Base-by-base conservation (phyloP, 2,329 filamentous ascomycete species). In the Aspergillus fumigatus region DNA sequence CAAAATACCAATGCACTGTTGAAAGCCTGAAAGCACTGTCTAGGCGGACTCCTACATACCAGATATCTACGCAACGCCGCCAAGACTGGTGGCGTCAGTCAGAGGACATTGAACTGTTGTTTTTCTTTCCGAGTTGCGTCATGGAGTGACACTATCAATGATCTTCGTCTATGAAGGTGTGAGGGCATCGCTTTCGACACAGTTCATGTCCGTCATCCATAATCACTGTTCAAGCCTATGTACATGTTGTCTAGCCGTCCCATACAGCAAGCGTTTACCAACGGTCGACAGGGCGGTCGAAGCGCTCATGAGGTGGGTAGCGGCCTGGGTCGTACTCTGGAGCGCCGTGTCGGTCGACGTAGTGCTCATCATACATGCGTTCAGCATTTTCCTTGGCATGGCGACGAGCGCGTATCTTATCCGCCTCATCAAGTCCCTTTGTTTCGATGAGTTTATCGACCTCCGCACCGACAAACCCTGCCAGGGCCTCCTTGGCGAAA, bases 401-500 rank as follows among this genome's bases (percentile, higher is more conserved):
- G 63, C 79, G 76, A 71, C 84, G 82, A 57, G 84, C 84, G 71
- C 79, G 76, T 71, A 85, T 79, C 59, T 75, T 73, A 74, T 88
- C 84, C 58, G 82, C 65, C 58, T 77, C 79, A 71, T 87, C 81
- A 61, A 85, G 72, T n/a, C 85, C 85, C 79, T 87, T 87, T 65
- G 83, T 86, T 80, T 88, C 89, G 65, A 83, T 81, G 32, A 92
- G 81, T 76, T 86, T 88, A 79, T 93, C 89, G 67, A 90, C 82
- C 76, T 92, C 88, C 59, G 83, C 88, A 50, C 84, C 88, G 27
- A 87, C 89, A 55, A 92, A 79, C 57, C 86, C 88, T 17, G 83
- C 88, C 32, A 93, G 75, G 48, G 88, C 72, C 77, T 92, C 89
- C 79, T 93, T 93, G 70, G 90, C 90, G 67, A 90, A 88, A 45